phyloP scores from a whole-genome alignment of 805 yeast species.

The Kazachstania martiniae region DNA sequence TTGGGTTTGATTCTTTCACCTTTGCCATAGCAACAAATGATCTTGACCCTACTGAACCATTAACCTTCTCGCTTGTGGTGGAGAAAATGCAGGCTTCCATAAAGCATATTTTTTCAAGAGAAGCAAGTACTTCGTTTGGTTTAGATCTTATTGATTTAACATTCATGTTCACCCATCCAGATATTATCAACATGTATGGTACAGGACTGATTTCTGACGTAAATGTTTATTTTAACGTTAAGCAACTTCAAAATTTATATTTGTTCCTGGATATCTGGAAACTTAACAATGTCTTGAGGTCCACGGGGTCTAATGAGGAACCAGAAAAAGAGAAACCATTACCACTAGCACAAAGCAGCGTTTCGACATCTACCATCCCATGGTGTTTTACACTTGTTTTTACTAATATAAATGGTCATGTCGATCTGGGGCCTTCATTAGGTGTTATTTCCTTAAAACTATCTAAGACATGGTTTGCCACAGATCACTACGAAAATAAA shows the following conservation, averaged over 20 bases:
- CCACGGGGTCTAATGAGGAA: conserved; percentile 8
- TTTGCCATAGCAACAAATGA: conserved; percentile 45
- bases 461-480: conserved; percentile 56
- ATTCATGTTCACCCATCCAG: conserved; percentile 37
- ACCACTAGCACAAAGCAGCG: conserved; percentile 29
- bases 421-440: conserved; percentile 76
- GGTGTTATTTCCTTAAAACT: conserved; percentile 51
- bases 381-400: conserved; percentile 58
- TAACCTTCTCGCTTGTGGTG: conserved; percentile 38
- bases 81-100: conserved; percentile 56
- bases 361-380: conserved; percentile 44
- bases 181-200: conserved; percentile 33
- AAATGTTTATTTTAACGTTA: conserved; percentile 56
- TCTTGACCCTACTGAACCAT: conserved; percentile 29
- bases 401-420: conserved; percentile 38
- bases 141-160: conserved; percentile 38
- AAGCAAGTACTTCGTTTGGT: conserved; percentile 63
- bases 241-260: conserved; percentile 79
- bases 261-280: conserved; percentile 78
- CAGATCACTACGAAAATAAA: conserved; percentile 57
- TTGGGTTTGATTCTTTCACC: conserved; percentile 60
- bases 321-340: conserved; percentile 1
- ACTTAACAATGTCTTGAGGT: conserved; percentile 32
- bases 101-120: conserved; percentile 87
- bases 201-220: conserved; percentile 46